Evolutionary conservation across 176 grass and related monocot genomes (phyloP).

Genomic region (Miscanthus lutarioriparius): DNA sequence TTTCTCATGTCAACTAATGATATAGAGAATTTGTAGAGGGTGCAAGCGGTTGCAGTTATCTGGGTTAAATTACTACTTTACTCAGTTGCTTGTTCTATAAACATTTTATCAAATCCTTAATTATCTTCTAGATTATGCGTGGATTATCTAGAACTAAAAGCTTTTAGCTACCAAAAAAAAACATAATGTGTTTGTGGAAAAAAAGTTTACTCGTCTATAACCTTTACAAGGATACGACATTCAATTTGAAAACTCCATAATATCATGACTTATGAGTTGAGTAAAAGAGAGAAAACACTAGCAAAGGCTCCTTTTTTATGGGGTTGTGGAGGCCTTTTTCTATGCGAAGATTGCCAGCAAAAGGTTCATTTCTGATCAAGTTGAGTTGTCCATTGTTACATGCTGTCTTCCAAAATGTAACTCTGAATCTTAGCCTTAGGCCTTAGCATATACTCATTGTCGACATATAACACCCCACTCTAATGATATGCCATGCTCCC

Average conservation of each 20-base stretch:
- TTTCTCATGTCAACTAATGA: constrained; percentile 4
- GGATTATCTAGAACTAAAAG: background rate
- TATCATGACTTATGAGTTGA: background rate
- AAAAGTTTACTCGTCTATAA: background rate
- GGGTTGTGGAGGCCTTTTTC: background rate
- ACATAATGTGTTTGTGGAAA: background rate
- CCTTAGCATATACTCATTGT: background rate
- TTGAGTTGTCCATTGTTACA: constrained; percentile 1
- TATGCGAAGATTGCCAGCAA: background rate
- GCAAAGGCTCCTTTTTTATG: background rate
- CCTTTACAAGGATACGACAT: background rate
- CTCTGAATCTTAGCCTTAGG: background rate
- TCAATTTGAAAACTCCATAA: background rate
- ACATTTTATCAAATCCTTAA: constrained; percentile 9
- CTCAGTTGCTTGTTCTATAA: constrained; percentile 1
- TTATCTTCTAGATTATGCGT: background rate
- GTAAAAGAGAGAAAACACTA: constrained; percentile 13
- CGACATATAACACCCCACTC: background rate
- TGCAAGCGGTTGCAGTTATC: background rate
- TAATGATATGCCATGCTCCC: background rate
- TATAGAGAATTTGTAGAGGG: background rate
- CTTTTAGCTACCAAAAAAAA: background rate
- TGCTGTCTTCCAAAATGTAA: background rate
- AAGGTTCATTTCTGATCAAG: background rate
- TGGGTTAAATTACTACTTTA: background rate